phyloP scores from a whole-genome alignment of 257 asterid genomes.

The Nicotiana knightiana region DNA sequence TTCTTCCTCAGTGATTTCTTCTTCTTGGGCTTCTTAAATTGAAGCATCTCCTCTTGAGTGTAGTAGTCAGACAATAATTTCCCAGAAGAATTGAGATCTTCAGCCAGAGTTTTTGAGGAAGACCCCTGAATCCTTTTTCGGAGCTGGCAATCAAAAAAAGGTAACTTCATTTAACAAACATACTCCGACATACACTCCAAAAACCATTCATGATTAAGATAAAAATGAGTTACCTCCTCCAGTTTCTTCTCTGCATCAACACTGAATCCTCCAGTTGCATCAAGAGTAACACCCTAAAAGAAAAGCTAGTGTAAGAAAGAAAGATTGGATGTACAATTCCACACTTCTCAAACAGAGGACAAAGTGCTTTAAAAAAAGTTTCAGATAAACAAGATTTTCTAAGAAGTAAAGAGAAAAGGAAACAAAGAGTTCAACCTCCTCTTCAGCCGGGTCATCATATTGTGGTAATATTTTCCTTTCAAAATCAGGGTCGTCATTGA shows the following conservation, averaged over 20 bases:
- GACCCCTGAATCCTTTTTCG: constrained; percentile 79
- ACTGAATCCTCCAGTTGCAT: constrained; percentile 77
- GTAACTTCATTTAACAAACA: constrained; percentile 6
- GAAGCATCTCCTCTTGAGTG: constrained; percentile 82
- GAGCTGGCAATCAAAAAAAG: constrained; percentile 44
- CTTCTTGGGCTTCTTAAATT: constrained; percentile 90
- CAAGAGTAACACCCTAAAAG: constrained; percentile 75
- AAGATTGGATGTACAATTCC: not conserved
- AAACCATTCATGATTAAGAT: constrained; percentile 6
- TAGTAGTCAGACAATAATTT: constrained; percentile 68
- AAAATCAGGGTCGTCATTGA: constrained; percentile 49
- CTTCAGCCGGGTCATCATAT: constrained; percentile 81
- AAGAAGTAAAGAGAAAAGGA: not conserved
- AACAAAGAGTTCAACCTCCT: constrained; percentile 54
- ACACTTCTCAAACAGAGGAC: not conserved
- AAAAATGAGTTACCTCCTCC: constrained; percentile 59
- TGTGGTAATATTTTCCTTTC: constrained; percentile 85
- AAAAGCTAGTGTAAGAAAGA: constrained; percentile 16
- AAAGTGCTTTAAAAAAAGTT: not conserved
- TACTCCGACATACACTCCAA: constrained; percentile 6
- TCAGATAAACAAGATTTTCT: not conserved
- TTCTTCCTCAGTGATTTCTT: constrained; percentile 87
- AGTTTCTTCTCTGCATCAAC: constrained; percentile 88
- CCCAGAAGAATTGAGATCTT: constrained; percentile 57
- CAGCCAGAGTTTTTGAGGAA: constrained; percentile 36